Evolutionary conservation across 352 stramenopile species (phyloP).

Genomic region (Pythium graminicola): DNA sequence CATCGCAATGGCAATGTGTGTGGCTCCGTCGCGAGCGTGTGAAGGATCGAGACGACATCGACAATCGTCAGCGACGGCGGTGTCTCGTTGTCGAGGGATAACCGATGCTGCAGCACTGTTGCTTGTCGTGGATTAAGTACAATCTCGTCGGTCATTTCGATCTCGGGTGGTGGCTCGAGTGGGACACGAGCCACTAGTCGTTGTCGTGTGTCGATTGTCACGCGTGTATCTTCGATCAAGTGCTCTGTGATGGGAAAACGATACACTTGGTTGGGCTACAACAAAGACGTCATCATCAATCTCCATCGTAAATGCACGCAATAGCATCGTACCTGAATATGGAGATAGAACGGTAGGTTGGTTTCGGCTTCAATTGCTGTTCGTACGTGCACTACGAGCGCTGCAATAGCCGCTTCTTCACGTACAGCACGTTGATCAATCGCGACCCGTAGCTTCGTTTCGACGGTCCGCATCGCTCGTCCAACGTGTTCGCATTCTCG

Average conservation of each 20-base stretch:
- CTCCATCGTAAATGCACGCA: too few species aligned
- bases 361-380: conserved; percentile 48
- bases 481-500: conserved; percentile 41
- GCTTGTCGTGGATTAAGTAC: conserved; percentile 43
- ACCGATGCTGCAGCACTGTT: conserved; percentile 14
- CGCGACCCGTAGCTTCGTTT: conserved; percentile 38
- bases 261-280: conserved; percentile 41
- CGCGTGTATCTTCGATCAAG: conserved; percentile 47
- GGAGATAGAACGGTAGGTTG: conserved; percentile 51
- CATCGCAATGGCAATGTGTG: conserved; percentile 38
- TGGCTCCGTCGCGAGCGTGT: conserved; percentile 25
- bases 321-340: conserved; percentile 45
- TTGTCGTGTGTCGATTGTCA: conserved; percentile 28
- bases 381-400: conserved; percentile 45
- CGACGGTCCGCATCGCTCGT: conserved; percentile 38
- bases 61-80: conserved; percentile 11
- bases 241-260: conserved; percentile 53
- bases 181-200: conserved; percentile 32
- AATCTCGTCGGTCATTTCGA: conserved; percentile 41
- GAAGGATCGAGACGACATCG: conserved; percentile 32
- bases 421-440: conserved; percentile 35
- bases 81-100: neutral
- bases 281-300: neutral
- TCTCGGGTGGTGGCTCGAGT: conserved; percentile 28
- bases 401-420: conserved; percentile 42